These are phyloP conservation scores for Suhomyces chickasaworum DNA, from an alignment of 1,139 yeast genomes.

Conservation along the genomic window DNA sequence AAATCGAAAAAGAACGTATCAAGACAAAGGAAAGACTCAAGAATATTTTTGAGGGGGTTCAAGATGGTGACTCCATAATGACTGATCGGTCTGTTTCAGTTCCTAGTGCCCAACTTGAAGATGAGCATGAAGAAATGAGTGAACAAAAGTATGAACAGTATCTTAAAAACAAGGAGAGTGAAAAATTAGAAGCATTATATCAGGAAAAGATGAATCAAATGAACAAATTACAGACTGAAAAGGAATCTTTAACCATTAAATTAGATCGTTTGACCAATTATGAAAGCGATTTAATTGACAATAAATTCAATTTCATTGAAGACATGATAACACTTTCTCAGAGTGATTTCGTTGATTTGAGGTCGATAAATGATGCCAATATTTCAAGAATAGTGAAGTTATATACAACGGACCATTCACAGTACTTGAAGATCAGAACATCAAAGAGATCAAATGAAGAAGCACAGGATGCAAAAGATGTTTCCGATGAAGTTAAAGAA, in stretches of 20 bases:
- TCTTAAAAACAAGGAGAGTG: slow-evolving; percentile 20
- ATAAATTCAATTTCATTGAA: slow-evolving; percentile 40
- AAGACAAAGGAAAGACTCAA: slow-evolving; percentile 55
- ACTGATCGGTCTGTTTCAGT: slow-evolving; percentile 17
- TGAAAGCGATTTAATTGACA: slow-evolving; percentile 38
- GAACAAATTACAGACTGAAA: slow-evolving; percentile 24
- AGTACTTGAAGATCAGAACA: slow-evolving; percentile 39
- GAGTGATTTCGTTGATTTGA: neutral
- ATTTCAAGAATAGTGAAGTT: slow-evolving; percentile 13
- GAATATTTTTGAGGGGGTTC: slow-evolving; percentile 46
- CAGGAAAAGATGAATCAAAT: slow-evolving; percentile 20
- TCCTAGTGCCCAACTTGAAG: slow-evolving; percentile 18
- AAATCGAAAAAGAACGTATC: slow-evolving; percentile 52
- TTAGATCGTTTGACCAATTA: slow-evolving; percentile 28
- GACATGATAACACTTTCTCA: slow-evolving; percentile 22
- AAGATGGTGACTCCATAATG: slow-evolving; percentile 11
- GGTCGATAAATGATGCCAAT: slow-evolving; percentile 1
- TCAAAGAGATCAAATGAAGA: slow-evolving; percentile 39
- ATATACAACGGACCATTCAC: slow-evolving; percentile 40
- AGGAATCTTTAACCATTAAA: slow-evolving; percentile 19
- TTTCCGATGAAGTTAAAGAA: slow-evolving; percentile 26
- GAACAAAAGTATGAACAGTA: slow-evolving; percentile 39
- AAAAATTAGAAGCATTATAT: slow-evolving; percentile 25
- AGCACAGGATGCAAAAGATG: slow-evolving; percentile 32
- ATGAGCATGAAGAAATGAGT: slow-evolving; percentile 30